Evolutionary conservation across 805 yeast genomes (phyloP).

Genomic region (Ogataea ganodermae): DNA sequence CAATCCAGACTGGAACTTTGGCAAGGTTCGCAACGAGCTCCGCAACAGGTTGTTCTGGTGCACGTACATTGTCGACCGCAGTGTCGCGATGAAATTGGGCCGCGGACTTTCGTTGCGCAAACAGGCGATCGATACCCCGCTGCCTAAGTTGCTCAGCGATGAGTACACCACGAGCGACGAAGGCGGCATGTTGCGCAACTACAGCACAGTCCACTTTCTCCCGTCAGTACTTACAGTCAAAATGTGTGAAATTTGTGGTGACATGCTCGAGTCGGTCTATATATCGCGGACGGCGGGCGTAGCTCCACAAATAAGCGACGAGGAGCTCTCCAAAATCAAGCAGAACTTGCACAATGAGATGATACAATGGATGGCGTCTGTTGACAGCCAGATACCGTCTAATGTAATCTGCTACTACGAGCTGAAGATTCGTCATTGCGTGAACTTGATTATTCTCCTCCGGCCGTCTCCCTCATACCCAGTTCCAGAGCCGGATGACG

Average conservation of each 20-base stretch:
- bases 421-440: conserved; percentile 24
- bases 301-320: conserved; percentile 21
- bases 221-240: conserved; percentile 23
- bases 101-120: conserved; percentile 28
- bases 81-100: conserved; percentile 31
- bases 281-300: conserved; percentile 27
- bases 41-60: conserved; percentile 31
- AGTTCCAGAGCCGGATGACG: conserved; percentile 19
- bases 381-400: conserved; percentile 22
- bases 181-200: conserved; percentile 3
- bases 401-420: conserved; percentile 21
- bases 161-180: conserved; percentile 19
- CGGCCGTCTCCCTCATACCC: conserved; percentile 31
- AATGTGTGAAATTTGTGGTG: conserved; percentile 25
- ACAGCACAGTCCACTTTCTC: conserved; percentile 21
- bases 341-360: conserved; percentile 16
- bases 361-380: conserved; percentile 23
- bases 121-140: conserved; percentile 30
- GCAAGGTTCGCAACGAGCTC: conserved; percentile 23
- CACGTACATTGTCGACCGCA: conserved; percentile 27
- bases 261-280: conserved; percentile 28
- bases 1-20: conserved; percentile 31
- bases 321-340: conserved; percentile 16
- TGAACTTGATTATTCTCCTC: conserved; percentile 22
- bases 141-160: conserved; percentile 23